These are phyloP conservation scores for Cyanophora paradoxa DNA, from an alignment of 78 protist genomes.

Conservation along the genomic window DNA sequence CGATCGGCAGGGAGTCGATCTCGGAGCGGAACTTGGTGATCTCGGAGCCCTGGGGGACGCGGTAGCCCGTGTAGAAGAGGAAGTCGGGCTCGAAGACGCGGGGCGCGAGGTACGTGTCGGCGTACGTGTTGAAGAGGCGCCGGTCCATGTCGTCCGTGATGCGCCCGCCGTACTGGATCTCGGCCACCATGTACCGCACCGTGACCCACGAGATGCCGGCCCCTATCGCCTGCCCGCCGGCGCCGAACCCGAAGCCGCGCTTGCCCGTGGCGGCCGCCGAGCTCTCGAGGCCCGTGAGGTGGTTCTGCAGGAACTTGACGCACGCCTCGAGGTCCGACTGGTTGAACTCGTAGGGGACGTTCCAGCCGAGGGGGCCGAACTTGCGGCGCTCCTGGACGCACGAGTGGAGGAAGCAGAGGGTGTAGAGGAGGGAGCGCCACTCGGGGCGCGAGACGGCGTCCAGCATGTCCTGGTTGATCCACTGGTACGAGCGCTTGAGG, in stretches of 20 bases:
- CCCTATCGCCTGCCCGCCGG: slow-evolving; percentile 3
- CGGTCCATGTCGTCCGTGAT: slow-evolving; percentile 80
- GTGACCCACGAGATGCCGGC: slow-evolving; percentile 63
- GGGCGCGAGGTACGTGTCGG: slow-evolving; percentile 23
- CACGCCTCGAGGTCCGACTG: slow-evolving; percentile 69
- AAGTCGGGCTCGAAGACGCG: slow-evolving; percentile 27
- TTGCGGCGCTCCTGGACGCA: slow-evolving; percentile 64
- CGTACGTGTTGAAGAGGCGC: slow-evolving; percentile 49
- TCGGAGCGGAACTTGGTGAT: slow-evolving; percentile 25
- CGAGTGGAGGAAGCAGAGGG: slow-evolving; percentile 72
- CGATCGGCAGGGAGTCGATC: slow-evolving; percentile 43
- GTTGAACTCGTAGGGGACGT: slow-evolving; percentile 85
- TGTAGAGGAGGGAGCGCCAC: slow-evolving; percentile 65
- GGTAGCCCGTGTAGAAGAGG: slow-evolving; percentile 37
- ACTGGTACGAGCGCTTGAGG: slow-evolving; percentile 49
- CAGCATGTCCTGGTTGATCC: slow-evolving; percentile 62
- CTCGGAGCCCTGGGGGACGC: slow-evolving; percentile 23
- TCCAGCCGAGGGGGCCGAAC: slow-evolving; percentile 82
- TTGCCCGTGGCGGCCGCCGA: slow-evolving; percentile 27
- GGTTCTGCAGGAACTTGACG: slow-evolving; percentile 69
- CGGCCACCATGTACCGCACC: slow-evolving; percentile 77
- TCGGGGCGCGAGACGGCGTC: slow-evolving; percentile 44
- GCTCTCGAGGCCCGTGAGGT: slow-evolving; percentile 46
- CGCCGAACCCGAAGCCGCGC: slow-evolving; percentile 30
- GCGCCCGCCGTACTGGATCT: slow-evolving; percentile 88